Base-by-base conservation (phyloP, 169 alveolate genomes). In the Plasmodium knowlesi region DNA sequence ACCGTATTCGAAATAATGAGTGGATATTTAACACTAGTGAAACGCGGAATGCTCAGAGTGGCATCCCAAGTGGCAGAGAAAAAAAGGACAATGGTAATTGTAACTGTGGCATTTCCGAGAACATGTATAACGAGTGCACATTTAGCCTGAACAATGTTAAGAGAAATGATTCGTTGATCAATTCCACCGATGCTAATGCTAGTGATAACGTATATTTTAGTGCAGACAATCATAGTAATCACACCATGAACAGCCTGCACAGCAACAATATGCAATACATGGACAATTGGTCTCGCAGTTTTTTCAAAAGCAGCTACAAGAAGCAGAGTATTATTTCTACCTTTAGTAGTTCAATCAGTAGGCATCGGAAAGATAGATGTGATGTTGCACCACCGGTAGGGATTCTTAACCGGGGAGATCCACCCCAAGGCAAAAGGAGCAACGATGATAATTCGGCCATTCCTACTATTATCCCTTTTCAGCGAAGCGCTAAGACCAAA, bases 81-180 rank as follows among this genome's bases (percentile, higher is more conserved):
- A 25, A 84, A 37, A 9, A 3, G 22, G 61, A 3, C 5, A 50
- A 14, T 57, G 5, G 80, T 37, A 61, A 41, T 5, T 25, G 10
- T 86, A 76, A 28, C 41, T 28, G 72, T 67, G 70, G 43, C 41
- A 37, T 80, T 30, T 53, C 46, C 28, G 41, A 61, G 32, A 25
- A 32, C 43, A 57, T 53, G 67, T 16, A 53, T 43, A 78, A 53
- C 46, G 82, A 88, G 41, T 67, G 54, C 34, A 53, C 53, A 41
- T 88, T 67, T 76, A 79, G 71, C 39, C 43, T 25, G 32, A 67
- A 88, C 53, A 88, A 88, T 37, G 34, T 88, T 79, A 88, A 88
- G 72, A 79, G 94, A 88, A 88, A 88, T 79, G 94, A 88, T 79
- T 88, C 94, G 30, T 79, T 22, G 30, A 34, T 79, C 71, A 88